These are phyloP conservation scores for Ganoderma multipileum DNA, from an alignment of 1,284 basidiomycete species.

Conservation along the genomic window DNA sequence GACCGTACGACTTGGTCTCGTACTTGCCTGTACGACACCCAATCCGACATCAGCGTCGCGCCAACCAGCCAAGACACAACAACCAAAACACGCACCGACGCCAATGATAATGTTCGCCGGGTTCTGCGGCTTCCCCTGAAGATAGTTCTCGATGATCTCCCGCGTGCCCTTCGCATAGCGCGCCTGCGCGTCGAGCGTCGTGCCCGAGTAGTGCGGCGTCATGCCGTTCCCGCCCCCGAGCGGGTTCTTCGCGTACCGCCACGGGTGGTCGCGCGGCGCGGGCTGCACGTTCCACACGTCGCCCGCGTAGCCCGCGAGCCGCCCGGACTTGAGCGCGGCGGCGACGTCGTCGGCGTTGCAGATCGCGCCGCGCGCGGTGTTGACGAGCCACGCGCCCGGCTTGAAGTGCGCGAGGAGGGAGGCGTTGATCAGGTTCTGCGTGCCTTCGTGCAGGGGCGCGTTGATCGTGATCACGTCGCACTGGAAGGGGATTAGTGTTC, in stretches of 20 bases:
- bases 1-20: conserved; percentile 59
- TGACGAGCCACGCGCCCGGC: conserved; percentile 88
- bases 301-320: conserved; percentile 74
- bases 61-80: background rate
- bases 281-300: conserved; percentile 86
- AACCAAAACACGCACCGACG: conserved; percentile 40
- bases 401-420: conserved; percentile 91
- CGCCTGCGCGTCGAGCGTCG: conserved; percentile 90
- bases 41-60: background rate
- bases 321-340: conserved; percentile 80
- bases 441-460: conserved; percentile 91
- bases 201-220: conserved; percentile 90
- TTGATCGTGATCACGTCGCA: conserved; percentile 90
- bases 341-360: conserved; percentile 85
- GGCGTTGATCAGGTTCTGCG: conserved; percentile 80
- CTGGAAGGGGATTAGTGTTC: conserved; percentile 28
- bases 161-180: conserved; percentile 87
- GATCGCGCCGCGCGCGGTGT: conserved; percentile 95
- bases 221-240: conserved; percentile 86
- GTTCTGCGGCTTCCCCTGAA: conserved; percentile 72
- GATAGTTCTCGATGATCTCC: conserved; percentile 84
- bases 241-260: conserved; percentile 84
- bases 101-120: conserved; percentile 85
- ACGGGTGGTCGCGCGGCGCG: conserved; percentile 85
- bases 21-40: conserved; percentile 46